Evolutionary conservation across 176 grass and related monocot species (phyloP).

Genomic region (Phyllostachys edulis): DNA sequence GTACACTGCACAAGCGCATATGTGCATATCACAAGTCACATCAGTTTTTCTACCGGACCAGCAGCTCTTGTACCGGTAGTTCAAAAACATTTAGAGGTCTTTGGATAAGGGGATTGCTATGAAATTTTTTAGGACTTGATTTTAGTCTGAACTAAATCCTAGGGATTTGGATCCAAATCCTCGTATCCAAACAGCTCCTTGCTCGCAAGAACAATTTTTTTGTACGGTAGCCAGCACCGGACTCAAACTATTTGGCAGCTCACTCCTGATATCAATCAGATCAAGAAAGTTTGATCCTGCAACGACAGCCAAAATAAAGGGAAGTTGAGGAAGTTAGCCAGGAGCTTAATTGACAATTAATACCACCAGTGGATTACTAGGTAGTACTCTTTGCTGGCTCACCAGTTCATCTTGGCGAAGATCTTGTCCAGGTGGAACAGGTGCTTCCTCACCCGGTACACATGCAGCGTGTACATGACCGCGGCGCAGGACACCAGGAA

Average conservation of each 20-base stretch:
- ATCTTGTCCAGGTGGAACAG: constrained; percentile 89
- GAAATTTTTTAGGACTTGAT: no score
- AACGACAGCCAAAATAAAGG: neutral
- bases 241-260: neutral
- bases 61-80: no score
- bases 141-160: no score
- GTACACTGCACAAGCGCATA: no score
- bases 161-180: no score
- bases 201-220: neutral
- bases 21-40: neutral
- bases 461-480: constrained; percentile 66
- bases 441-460: constrained; percentile 73
- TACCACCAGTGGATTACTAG: neutral
- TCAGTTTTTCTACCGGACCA: neutral
- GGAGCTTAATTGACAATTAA: neutral
- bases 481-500: constrained; percentile 75
- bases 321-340: neutral
- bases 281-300: constrained; percentile 14
- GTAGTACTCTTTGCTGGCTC: neutral
- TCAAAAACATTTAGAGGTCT: no score
- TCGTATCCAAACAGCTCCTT: no score
- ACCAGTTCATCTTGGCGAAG: constrained; percentile 45
- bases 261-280: neutral
- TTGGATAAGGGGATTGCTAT: no score
- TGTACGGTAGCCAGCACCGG: neutral